These are phyloP conservation scores for Verticillium klebahnii DNA, from an alignment of 2,329 filamentous ascomycete species.

Conservation along the genomic window DNA sequence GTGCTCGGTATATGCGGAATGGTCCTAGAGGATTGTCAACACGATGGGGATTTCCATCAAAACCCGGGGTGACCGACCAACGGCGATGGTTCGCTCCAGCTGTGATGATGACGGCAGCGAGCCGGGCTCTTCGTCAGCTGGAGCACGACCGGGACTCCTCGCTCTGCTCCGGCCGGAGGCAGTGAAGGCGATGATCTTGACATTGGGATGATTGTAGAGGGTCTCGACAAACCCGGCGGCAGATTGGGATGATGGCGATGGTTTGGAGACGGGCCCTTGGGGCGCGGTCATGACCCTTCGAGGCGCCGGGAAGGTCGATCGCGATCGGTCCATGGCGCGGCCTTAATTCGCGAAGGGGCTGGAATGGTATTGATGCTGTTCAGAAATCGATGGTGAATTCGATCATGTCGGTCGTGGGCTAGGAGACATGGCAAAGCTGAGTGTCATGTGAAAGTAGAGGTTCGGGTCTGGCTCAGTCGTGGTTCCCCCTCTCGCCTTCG, in stretches of 20 bases:
- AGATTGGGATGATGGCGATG: slow-evolving; percentile 15
- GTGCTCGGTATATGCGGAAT: slow-evolving; percentile 79
- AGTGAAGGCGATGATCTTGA: slow-evolving; percentile 60
- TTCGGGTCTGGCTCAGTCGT: background rate
- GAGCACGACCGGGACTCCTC: slow-evolving; percentile 25
- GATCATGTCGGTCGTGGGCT: background rate
- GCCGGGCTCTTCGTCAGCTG: slow-evolving; percentile 47
- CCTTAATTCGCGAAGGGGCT: background rate
- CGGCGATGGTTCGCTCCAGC: slow-evolving; percentile 77
- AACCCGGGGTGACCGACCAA: slow-evolving; percentile 47
- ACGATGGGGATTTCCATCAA: background rate
- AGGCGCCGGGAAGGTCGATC: slow-evolving; percentile 19
- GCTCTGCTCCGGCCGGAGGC: slow-evolving; percentile 27
- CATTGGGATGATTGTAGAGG: slow-evolving; percentile 68
- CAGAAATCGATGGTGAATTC: background rate
- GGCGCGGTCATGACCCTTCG: slow-evolving; percentile 35
- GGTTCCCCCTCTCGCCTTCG: background rate
- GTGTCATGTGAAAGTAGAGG: background rate
- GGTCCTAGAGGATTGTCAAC: slow-evolving; percentile 46
- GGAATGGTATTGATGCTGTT: background rate
- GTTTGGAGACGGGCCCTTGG: slow-evolving; percentile 13
- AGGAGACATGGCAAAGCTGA: background rate
- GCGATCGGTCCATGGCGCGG: background rate
- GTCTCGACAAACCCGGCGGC: slow-evolving; percentile 52
- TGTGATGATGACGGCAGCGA: slow-evolving; percentile 68